These are phyloP conservation scores for Neobulgaria alba DNA, from an alignment of 2,329 filamentous ascomycete species.

Conservation along the genomic window DNA sequence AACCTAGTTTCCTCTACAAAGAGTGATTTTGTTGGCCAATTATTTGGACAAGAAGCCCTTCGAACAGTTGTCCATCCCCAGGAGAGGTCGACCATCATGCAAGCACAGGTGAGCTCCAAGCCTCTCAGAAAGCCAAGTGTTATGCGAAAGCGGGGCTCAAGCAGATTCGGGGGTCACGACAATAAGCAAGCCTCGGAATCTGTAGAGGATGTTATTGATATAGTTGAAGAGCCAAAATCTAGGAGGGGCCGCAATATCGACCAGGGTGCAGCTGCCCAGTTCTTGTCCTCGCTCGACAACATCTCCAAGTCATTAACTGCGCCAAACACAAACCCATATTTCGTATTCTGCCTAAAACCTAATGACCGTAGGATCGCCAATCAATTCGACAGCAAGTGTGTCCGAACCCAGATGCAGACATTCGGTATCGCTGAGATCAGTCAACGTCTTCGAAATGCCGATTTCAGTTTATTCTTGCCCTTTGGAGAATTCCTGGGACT, in stretches of 20 bases:
- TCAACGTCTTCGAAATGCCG: conserved; percentile 81
- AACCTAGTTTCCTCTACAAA: conserved; percentile 85
- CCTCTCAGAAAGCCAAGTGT: conserved; percentile 88
- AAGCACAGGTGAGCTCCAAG: conserved; percentile 93
- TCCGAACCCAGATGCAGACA: conserved; percentile 86
- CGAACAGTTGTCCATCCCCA: conserved; percentile 90
- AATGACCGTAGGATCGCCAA: conserved; percentile 97
- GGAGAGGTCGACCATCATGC: conserved; percentile 84
- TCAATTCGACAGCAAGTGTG: conserved; percentile 98
- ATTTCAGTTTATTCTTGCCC: conserved; percentile 92
- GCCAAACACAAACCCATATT: conserved; percentile 84
- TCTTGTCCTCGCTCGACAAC: conserved; percentile 79
- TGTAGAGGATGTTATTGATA: conserved; percentile 39
- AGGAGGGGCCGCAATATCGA: conserved; percentile 42
- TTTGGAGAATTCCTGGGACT: conserved; percentile 93
- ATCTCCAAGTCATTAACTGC: conserved; percentile 80
- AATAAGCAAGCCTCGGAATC: conserved; percentile 27
- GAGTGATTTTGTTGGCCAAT: conserved; percentile 77
- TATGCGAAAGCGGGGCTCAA: conserved; percentile 63
- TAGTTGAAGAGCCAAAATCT: conserved; percentile 32
- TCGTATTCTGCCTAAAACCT: conserved; percentile 93
- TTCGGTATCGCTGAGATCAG: conserved; percentile 97
- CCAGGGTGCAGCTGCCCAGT: conserved; percentile 88
- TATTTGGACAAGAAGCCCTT: conserved; percentile 93
- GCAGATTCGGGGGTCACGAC: conserved; percentile 21